Percentiles rank a stretch among this genome's conserved stretches.
Conservation (phyloP, 768 basidiomycete species). For the Lactarius hengduanensis region DNA sequence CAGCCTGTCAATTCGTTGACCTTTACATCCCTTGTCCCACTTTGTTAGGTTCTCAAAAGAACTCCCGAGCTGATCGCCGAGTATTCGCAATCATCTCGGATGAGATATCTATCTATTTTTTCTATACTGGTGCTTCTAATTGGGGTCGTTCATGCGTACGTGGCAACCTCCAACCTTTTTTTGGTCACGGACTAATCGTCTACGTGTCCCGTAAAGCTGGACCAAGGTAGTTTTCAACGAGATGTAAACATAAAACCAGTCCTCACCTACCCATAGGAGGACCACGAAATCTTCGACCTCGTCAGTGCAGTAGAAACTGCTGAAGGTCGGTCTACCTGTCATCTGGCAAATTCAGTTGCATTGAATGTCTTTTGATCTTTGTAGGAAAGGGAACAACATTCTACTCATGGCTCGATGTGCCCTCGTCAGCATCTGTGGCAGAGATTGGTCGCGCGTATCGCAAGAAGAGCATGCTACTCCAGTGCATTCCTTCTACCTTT, state of each 20-base stretch:
- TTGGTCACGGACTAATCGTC: constrained; percentile 1
- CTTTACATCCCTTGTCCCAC: background rate
- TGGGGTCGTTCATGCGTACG: constrained; percentile 59
- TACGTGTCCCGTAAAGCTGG: constrained; percentile 48
- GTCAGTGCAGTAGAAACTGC: constrained; percentile 75
- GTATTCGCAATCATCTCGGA: constrained; percentile 30
- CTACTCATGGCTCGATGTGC: constrained; percentile 89
- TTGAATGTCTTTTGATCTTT: background rate
- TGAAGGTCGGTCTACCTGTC: constrained; percentile 54
- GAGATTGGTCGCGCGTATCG: constrained; percentile 91
- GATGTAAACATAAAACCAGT: background rate
- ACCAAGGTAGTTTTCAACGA: constrained; percentile 52
- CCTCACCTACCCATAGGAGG: constrained; percentile 52
- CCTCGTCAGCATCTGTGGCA: constrained; percentile 64
- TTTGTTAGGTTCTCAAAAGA: constrained; percentile 15
- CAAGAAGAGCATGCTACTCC: constrained; percentile 84
- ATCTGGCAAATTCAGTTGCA: background rate
- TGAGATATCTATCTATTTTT: constrained; percentile 52
- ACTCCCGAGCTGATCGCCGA: background rate
- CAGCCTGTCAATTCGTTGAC: background rate
- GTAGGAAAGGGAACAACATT: constrained; percentile 88
- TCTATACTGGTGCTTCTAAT: constrained; percentile 51
- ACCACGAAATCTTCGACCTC: constrained; percentile 95
- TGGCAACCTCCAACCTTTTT: constrained; percentile 29
- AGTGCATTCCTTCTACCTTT: constrained; percentile 53